Conservation (phyloP, 305 asterid species). For the Fraxinus xanthoxyloides region DNA sequence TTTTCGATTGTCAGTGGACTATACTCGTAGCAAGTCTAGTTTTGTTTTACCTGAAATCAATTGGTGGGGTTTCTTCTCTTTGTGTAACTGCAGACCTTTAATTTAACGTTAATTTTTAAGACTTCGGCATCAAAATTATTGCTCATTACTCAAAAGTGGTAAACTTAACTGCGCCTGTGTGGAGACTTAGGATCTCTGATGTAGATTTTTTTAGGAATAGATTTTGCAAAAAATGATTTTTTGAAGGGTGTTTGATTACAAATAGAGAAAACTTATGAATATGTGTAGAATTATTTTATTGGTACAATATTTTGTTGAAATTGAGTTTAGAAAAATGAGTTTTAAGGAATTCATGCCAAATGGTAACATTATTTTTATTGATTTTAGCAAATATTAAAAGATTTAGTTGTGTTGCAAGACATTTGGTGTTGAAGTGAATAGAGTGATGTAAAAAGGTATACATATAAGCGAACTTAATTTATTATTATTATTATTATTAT, state of each 20-base stretch:
- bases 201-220: too few species aligned
- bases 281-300: not conserved
- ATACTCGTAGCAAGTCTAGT: slow-evolving; percentile 3
- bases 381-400: too few species aligned
- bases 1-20: slow-evolving; percentile 15
- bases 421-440: too few species aligned
- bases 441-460: too few species aligned
- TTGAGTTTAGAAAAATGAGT: too few species aligned
- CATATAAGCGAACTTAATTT: too few species aligned
- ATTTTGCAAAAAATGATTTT: too few species aligned
- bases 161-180: not conserved
- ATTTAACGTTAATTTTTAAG: slow-evolving; percentile 3
- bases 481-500: too few species aligned
- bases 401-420: not conserved
- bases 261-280: too few species aligned
- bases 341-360: too few species aligned
- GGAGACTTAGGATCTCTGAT: too few species aligned
- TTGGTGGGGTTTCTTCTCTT: slow-evolving; percentile 27
- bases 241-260: not conserved
- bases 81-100: slow-evolving; percentile 23
- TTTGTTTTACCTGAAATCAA: not conserved
- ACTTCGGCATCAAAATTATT: not conserved
- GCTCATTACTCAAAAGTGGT: not conserved
- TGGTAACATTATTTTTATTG: too few species aligned
- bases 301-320: not conserved